phyloP scores from a whole-genome alignment of 495 filamentous ascomycete genomes.

The Podospora anserina region DNA sequence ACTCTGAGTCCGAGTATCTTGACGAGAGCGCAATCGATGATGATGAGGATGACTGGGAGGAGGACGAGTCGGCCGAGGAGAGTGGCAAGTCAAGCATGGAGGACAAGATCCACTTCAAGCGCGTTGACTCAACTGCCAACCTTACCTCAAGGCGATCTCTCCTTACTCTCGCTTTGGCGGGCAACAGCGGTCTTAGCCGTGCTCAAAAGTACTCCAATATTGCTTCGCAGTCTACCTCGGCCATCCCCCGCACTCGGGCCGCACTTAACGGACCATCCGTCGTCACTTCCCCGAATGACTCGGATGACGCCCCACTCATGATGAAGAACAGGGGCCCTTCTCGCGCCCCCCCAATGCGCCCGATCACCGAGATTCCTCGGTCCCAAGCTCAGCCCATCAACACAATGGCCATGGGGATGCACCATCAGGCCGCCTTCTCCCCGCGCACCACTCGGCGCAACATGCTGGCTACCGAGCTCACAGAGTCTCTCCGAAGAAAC shows the following conservation, averaged over 20 bases:
- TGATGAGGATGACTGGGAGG: constrained; percentile 80
- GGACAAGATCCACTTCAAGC: constrained; percentile 75
- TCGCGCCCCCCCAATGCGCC: constrained; percentile 44
- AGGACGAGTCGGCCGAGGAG: constrained; percentile 91
- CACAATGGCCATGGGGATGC: constrained; percentile 62
- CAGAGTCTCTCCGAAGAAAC: constrained; percentile 42
- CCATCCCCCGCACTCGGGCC: constrained; percentile 67
- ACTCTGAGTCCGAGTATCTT: constrained; percentile 67
- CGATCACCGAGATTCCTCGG: constrained; percentile 66
- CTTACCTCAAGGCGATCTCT: constrained; percentile 83
- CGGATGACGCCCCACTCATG: constrained; percentile 64
- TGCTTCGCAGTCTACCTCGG: constrained; percentile 77
- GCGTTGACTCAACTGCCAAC: constrained; percentile 84
- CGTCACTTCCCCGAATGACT: constrained; percentile 66
- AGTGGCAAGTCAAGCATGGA: constrained; percentile 77
- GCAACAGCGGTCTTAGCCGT: constrained; percentile 42
- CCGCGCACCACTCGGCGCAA: constrained; percentile 91
- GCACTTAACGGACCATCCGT: constrained; percentile 70
- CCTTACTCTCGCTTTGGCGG: constrained; percentile 82
- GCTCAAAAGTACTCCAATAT: constrained; percentile 60
- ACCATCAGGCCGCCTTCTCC: constrained; percentile 68
- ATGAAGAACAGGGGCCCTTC: constrained; percentile 51
- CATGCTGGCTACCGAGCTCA: constrained; percentile 91
- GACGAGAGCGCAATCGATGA: constrained; percentile 86
- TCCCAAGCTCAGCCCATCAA: constrained; percentile 77